Conservation (phyloP, 805 yeast genomes). For the Pichia membranifaciens region DNA sequence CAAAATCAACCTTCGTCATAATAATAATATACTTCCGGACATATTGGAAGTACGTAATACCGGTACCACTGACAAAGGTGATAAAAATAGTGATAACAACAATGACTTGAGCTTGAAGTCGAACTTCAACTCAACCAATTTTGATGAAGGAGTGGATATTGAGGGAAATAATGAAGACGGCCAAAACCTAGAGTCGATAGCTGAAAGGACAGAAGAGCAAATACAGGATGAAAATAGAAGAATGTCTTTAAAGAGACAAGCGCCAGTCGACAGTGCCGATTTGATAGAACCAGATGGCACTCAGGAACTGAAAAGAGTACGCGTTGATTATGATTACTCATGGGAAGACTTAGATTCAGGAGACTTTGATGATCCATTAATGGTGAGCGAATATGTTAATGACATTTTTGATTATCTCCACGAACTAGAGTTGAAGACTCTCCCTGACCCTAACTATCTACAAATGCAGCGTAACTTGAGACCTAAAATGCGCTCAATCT, state of each 20-base stretch:
- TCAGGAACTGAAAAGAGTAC: conserved; percentile 28
- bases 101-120: neutral
- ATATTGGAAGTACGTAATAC: neutral
- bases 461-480: conserved; percentile 58
- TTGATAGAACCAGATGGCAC: conserved; percentile 22
- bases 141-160: neutral
- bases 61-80: neutral
- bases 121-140: neutral
- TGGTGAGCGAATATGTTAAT: conserved; percentile 89
- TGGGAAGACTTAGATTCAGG: conserved; percentile 75
- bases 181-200: conserved; percentile 6
- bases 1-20: conserved; percentile 7
- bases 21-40: neutral
- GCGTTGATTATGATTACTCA: conserved; percentile 32
- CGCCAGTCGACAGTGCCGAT: conserved; percentile 46
- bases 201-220: conserved; percentile 25
- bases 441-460: conserved; percentile 68
- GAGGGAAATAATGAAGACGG: conserved; percentile 2
- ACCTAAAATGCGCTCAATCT: conserved; percentile 78
- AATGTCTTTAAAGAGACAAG: conserved; percentile 43
- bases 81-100: neutral
- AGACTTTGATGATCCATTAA: conserved; percentile 66
- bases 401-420: conserved; percentile 81
- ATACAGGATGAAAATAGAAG: conserved; percentile 28
- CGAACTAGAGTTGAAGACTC: conserved; percentile 62